Percentiles rank a stretch among this genome's conserved stretches.
Evolutionary conservation across 306 rosid genomes (phyloP).

Genomic region (Quercus gilva): DNA sequence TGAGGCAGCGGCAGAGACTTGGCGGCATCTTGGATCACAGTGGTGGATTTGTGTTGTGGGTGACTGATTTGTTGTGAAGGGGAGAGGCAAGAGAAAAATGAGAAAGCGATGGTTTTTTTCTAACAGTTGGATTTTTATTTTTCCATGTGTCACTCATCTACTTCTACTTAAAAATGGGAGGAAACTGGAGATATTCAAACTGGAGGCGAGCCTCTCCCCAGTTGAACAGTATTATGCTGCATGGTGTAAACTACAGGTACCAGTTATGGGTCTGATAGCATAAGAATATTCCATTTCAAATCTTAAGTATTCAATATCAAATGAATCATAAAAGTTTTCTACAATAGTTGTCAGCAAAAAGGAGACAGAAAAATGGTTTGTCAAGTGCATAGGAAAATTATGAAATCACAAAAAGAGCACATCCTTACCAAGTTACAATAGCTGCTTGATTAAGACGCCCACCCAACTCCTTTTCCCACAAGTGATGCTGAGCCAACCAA

Average conservation of each 20-base stretch:
- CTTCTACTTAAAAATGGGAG: too few species aligned
- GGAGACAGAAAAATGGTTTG: neutral
- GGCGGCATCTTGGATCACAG: too few species aligned
- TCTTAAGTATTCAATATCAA: neutral
- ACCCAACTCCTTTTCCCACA: slow-evolving; percentile 51
- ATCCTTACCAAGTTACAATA: slow-evolving; percentile 75
- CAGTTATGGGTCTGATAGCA: neutral
- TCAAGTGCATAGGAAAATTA: neutral
- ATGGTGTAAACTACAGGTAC: neutral
- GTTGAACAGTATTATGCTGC: neutral
- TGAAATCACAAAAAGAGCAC: slow-evolving; percentile 3
- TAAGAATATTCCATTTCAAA: neutral
- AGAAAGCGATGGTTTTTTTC: too few species aligned
- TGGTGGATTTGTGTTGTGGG: too few species aligned
- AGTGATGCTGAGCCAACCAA: slow-evolving; percentile 63
- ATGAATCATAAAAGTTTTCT: neutral
- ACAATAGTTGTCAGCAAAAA: neutral
- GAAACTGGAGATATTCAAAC: too few species aligned
- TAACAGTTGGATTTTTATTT: too few species aligned
- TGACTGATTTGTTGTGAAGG: too few species aligned
- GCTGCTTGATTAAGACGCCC: slow-evolving; percentile 66
- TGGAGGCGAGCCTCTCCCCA: too few species aligned
- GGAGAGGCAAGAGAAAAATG: too few species aligned
- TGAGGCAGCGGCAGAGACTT: too few species aligned
- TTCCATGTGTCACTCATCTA: too few species aligned